These are phyloP conservation scores for Morella rubra DNA, from an alignment of 306 rosid species.

Conservation along the genomic window DNA sequence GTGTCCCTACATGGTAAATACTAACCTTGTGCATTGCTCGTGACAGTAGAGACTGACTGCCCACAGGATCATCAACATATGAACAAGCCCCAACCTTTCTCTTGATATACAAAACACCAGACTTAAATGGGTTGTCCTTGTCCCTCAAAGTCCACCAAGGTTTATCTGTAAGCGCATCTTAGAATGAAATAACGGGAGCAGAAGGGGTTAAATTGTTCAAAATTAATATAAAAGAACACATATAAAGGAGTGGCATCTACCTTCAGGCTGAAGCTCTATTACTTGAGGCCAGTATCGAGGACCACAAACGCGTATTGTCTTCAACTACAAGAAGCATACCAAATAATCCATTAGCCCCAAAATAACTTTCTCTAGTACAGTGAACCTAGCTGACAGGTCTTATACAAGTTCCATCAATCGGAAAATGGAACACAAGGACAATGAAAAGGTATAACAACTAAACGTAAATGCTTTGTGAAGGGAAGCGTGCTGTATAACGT, in stretches of 20 bases:
- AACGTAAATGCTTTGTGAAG: neutral
- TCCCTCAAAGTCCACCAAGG: constrained; percentile 94
- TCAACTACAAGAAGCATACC: constrained; percentile 59
- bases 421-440: neutral
- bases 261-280: constrained; percentile 77
- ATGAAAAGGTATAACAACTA: neutral
- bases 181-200: constrained; percentile 20
- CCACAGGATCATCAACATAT: constrained; percentile 94
- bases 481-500: neutral
- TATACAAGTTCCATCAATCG: constrained; percentile 26
- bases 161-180: constrained; percentile 57
- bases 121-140: constrained; percentile 72
- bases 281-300: constrained; percentile 97
- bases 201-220: constrained; percentile 20
- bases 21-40: constrained; percentile 96
- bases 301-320: constrained; percentile 79
- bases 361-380: constrained; percentile 23
- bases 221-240: neutral
- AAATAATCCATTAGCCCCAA: constrained; percentile 28
- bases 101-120: constrained; percentile 90
- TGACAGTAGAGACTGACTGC: constrained; percentile 90
- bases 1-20: neutral
- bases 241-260: constrained; percentile 35
- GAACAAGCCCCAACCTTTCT: constrained; percentile 98
- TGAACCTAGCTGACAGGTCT: constrained; percentile 10